phyloP scores from a whole-genome alignment of 2,329 filamentous ascomycete genomes.

The Phyllosticta citribraziliensis region DNA sequence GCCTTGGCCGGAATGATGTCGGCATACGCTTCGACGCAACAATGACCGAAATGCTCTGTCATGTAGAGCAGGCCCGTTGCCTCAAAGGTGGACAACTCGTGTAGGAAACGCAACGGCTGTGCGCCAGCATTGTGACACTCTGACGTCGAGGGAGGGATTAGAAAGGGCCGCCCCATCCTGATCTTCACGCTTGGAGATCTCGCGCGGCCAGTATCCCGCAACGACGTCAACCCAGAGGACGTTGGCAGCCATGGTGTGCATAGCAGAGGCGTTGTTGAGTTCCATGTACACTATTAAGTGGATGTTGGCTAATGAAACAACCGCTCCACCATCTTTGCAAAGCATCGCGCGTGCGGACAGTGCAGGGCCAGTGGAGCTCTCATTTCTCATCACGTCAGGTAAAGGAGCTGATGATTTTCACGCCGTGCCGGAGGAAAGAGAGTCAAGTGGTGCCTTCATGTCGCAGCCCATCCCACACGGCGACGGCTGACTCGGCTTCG shows the following conservation, averaged over 20 bases:
- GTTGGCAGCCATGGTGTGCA: neutral
- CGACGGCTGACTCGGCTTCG: too few relatives aligned
- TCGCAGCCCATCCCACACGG: too few relatives aligned
- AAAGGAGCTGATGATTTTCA: too few relatives aligned
- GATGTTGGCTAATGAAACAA: neutral
- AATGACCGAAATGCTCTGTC: neutral
- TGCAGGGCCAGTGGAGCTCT: too few relatives aligned
- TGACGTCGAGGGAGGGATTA: neutral
- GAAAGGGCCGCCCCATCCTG: neutral
- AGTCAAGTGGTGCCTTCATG: too few relatives aligned
- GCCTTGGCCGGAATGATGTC: neutral
- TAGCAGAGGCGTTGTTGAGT: neutral
- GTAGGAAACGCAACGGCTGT: neutral
- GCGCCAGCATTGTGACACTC: neutral
- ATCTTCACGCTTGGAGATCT: neutral
- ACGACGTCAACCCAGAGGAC: neutral
- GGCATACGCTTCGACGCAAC: neutral
- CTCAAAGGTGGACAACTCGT: neutral
- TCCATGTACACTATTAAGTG: neutral
- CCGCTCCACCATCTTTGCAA: too few relatives aligned
- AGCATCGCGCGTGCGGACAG: too few relatives aligned
- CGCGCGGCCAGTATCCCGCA: neutral
- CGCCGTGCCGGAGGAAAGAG: too few relatives aligned
- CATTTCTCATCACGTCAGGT: too few relatives aligned
- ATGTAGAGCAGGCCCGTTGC: neutral